Evolutionary conservation across 345 rosid species (phyloP).

Genomic region (Brassica nigra): DNA sequence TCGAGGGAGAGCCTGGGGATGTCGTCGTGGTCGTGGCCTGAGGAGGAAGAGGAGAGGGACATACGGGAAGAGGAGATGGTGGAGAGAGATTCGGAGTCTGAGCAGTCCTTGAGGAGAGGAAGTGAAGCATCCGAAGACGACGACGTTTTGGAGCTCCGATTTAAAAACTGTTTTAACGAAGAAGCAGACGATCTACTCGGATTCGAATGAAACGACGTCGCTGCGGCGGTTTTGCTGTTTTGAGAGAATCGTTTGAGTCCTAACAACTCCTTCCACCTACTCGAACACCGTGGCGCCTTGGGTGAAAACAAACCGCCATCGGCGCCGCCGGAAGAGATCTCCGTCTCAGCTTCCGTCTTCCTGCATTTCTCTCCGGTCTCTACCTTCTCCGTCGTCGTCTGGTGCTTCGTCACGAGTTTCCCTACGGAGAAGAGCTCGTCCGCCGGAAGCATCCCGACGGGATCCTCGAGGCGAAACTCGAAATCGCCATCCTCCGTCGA

Average conservation of each 20-base stretch:
- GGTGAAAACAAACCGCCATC: conserved; percentile 66
- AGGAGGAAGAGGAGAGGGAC: conserved; percentile 88
- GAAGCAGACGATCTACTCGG: conserved; percentile 42
- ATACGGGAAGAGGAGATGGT: conserved; percentile 72
- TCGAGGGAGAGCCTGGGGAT: conserved; percentile 80
- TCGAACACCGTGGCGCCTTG: conserved; percentile 82
- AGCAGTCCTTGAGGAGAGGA: conserved; percentile 68
- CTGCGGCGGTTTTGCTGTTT: conserved; percentile 2
- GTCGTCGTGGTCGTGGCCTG: conserved; percentile 86
- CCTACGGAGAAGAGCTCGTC: conserved; percentile 91
- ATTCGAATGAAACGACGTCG: conserved; percentile 29
- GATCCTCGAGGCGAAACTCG: conserved; percentile 81
- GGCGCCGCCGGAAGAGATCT: conserved; percentile 40
- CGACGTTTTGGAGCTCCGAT: conserved; percentile 64
- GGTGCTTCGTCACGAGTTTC: conserved; percentile 52
- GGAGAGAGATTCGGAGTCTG: conserved; percentile 66
- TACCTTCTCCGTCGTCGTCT: conserved; percentile 26
- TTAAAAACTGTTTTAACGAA: conserved; percentile 66
- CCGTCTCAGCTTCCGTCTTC: conserved; percentile 41
- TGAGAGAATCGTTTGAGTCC: conserved; percentile 72
- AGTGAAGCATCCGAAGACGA: conserved; percentile 47
- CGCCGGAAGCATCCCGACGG: conserved; percentile 77
- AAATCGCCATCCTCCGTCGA: conserved; percentile 52
- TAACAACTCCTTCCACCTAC: conserved; percentile 89
- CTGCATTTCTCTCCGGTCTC: conserved; percentile 47